Conservation (phyloP, 2,329 filamentous ascomycete genomes). For the Setomelanomma holmii region DNA sequence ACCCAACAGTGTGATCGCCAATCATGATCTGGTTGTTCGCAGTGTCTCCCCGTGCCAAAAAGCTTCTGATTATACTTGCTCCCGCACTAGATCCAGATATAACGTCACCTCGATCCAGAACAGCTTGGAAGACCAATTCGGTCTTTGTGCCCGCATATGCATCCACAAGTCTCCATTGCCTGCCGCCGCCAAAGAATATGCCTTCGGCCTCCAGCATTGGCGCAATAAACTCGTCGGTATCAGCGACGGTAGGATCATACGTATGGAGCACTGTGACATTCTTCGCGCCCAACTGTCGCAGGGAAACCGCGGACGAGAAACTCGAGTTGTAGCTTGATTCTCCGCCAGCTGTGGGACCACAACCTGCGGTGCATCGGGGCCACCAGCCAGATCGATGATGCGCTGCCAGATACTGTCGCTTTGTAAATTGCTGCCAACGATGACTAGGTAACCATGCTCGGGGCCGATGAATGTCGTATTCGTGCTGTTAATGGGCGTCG, state of each 20-base stretch:
- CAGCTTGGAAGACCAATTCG: slow-evolving; percentile 25
- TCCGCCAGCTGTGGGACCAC: slow-evolving; percentile 34
- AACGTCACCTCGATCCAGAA: slow-evolving; percentile 29
- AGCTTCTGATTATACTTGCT: slow-evolving; percentile 30
- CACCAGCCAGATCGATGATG: slow-evolving; percentile 34
- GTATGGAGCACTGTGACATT: slow-evolving; percentile 35
- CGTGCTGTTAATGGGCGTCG: not conserved
- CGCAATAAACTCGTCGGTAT: slow-evolving; percentile 30
- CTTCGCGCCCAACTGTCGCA: slow-evolving; percentile 23
- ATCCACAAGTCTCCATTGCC: slow-evolving; percentile 35
- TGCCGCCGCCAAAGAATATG: slow-evolving; percentile 32
- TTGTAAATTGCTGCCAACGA: slow-evolving; percentile 33
- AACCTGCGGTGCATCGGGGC: slow-evolving; percentile 27
- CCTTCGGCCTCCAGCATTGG: slow-evolving; percentile 27
- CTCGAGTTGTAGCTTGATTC: slow-evolving; percentile 27
- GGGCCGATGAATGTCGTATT: slow-evolving; percentile 30
- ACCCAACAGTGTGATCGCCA: slow-evolving; percentile 29
- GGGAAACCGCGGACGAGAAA: slow-evolving; percentile 24
- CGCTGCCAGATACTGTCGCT: slow-evolving; percentile 32
- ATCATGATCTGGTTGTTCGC: slow-evolving; percentile 30
- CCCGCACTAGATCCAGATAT: slow-evolving; percentile 32
- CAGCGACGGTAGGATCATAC: slow-evolving; percentile 29
- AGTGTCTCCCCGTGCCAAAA: slow-evolving; percentile 32
- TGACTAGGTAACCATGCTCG: slow-evolving; percentile 30
- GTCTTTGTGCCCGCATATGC: slow-evolving; percentile 34